phyloP scores from a whole-genome alignment of 805 yeast species.

The Saccharomycopsis sp. region DNA sequence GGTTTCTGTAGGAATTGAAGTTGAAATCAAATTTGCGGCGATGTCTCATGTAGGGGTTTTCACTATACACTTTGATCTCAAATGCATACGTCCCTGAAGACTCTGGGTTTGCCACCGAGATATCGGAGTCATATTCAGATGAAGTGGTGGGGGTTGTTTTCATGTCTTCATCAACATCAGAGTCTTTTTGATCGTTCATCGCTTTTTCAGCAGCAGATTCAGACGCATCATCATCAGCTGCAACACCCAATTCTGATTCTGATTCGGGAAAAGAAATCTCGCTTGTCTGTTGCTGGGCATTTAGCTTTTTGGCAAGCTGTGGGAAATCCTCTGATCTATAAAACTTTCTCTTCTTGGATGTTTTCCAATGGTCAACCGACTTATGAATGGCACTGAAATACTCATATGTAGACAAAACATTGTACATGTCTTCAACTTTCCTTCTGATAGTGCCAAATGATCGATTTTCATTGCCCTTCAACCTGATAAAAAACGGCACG shows the following conservation, averaged over 20 bases:
- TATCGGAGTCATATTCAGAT: conserved; percentile 33
- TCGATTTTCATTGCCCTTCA: conserved; percentile 41
- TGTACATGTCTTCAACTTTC: conserved; percentile 44
- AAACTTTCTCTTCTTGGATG: conserved; percentile 17
- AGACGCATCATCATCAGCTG: too few species aligned
- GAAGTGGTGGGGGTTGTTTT: too few species aligned
- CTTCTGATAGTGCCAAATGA: conserved; percentile 51
- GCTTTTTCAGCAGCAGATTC: too few species aligned
- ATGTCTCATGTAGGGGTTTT: neutral
- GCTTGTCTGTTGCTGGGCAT: too few species aligned
- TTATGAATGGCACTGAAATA: conserved; percentile 27
- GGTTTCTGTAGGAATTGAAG: too few species aligned
- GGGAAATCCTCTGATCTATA: conserved; percentile 23
- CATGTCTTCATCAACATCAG: conserved; percentile 5
- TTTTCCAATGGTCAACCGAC: conserved; percentile 1
- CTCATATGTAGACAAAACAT: conserved; percentile 39
- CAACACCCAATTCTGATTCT: too few species aligned
- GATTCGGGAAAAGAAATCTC: too few species aligned
- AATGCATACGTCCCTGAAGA: conserved; percentile 43
- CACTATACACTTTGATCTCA: conserved; percentile 34
- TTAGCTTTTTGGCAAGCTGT: conserved; percentile 13
- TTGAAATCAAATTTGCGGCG: too few species aligned
- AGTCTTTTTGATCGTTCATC: neutral
- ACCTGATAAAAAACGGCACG: conserved; percentile 62
- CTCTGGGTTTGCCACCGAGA: conserved; percentile 45